Base-by-base conservation (phyloP, 805 yeast genomes). In the Scheffersomyces spartinae region DNA sequence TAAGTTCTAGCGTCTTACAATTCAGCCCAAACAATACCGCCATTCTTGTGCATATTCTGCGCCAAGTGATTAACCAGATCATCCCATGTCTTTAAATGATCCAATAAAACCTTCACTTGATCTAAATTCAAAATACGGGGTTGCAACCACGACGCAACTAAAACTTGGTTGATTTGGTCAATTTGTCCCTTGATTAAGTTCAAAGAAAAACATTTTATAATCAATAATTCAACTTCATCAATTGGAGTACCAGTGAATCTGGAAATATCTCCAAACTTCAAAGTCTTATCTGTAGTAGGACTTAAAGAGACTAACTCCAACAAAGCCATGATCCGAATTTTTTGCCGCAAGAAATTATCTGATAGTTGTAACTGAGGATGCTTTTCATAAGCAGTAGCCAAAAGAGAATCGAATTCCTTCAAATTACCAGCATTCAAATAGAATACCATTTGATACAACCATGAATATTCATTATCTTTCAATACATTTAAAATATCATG, bases 71-170 rank as follows among this genome's bases (percentile, higher is more conserved):
- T 64, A 14, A 88, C 96, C 39, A 75, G 75, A 28, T 52, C 49
- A 39, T 80, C 77, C 99, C 99, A 91, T 26, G 62, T 64, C 15
- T 63, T 62, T 45, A 91, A 67, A 41, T 81, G 79, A 26, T 65
- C 63, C 36, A 74, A 73, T 80, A 91, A 83, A 22, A 65, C 64
- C 30, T 64, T 68, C 31, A 88, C 79, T 61, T 91, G 98, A 22
- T 70, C 71, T 35, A 62, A 64, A 43, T 83, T 83, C 67, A 91
- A 77, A 28, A 85, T 82, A 43, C 97, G 69, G 31, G 98, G 97
- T 62, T 91, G 97, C 34, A 88, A 77, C 98, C 98, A 91, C 15
- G 80, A 74, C 24, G 91, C 74, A 17, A 78, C 74, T 29, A 91
- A 80, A 9, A 77, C 59, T 49, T 77, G 71, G 25, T 71, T 70